Evolutionary conservation across 495 filamentous ascomycete genomes (phyloP), one percentile per base, ranked within the genome.

Genomic region (Immersiella caudata): DNA sequence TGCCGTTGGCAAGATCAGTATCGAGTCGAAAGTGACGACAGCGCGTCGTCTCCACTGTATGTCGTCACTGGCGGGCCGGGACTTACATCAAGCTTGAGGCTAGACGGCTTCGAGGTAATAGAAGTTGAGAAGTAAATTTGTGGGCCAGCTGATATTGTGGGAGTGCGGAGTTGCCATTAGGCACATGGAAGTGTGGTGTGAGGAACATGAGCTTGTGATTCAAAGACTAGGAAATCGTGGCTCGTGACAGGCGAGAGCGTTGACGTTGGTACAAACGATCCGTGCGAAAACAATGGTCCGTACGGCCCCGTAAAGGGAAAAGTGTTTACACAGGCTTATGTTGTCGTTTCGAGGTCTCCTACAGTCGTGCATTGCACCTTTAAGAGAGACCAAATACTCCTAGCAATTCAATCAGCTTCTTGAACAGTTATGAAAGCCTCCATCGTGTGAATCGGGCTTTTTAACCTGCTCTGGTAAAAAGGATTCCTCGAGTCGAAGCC

Each of bases 201-300:
- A 25, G 26, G 29, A 54, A 40, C 7, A 29, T 1, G 60, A 51
- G 56, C 68, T 65, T 68, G 69, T 71, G 69, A 71, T 71, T 66
- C 69, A 71, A 69, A 59, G 26, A 58, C 18, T 25, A 51, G 58
- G 35, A 18, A 66, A 60, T 29, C 27, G 29, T n/a, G 29, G 60
- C 62, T 64, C 27, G 24, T 35, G 36, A 51, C 61, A 59, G 56
- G 18, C 16, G 50, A 49, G n/a, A 29, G 61, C 60, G 52, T 61
- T 66, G 55, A 64, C 36, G 46, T 66, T 33, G 29, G 29, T 33
- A 4, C 29, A 33, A 33, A 33, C 29, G 29, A 3, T 4, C 29
- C 4, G 29, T 33, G 29, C 29, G 29, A 33, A 33, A 8, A 33
- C 3, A 3, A 3, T 8, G 29, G 29, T 33, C 8, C 4, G 4